These are phyloP conservation scores for Fusarium liriodendri DNA, from an alignment of 2,329 filamentous ascomycete species.

Conservation along the genomic window DNA sequence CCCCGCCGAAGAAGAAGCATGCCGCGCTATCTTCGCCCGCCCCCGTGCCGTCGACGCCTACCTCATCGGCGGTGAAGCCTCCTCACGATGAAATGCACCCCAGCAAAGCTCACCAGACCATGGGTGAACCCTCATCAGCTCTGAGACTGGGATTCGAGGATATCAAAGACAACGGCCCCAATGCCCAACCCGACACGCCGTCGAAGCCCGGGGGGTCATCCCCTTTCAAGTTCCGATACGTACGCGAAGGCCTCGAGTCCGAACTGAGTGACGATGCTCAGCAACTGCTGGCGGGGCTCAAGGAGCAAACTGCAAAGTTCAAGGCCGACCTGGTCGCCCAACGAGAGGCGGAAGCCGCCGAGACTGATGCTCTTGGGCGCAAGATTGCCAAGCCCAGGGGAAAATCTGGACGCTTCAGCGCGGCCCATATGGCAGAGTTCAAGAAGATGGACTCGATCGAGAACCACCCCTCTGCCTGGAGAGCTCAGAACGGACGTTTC, in stretches of 20 bases:
- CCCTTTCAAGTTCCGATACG: conserved; percentile 77
- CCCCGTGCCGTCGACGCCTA: conserved; percentile 66
- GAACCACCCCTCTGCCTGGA: conserved; percentile 83
- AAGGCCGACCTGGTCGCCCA: conserved; percentile 75
- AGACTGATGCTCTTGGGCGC: conserved; percentile 62
- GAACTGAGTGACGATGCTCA: conserved; percentile 71
- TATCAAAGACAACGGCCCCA: conserved; percentile 63
- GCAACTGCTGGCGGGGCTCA: conserved; percentile 73
- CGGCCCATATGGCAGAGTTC: conserved; percentile 87
- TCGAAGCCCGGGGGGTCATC: conserved; percentile 68
- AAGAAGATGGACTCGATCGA: conserved; percentile 98
- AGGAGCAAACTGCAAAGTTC: conserved; percentile 77
- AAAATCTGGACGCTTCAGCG: conserved; percentile 82
- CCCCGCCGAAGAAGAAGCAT: conserved; percentile 43
- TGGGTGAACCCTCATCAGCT: conserved; percentile 81
- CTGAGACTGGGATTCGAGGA: conserved; percentile 85
- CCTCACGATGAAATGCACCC: conserved; percentile 90
- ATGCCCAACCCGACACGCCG: conserved; percentile 68
- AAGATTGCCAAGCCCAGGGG: conserved; percentile 85
- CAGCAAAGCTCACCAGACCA: conserved; percentile 81
- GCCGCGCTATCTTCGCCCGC: conserved; percentile 50
- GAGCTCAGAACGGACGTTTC: conserved; percentile 65
- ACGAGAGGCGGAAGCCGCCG: conserved; percentile 64
- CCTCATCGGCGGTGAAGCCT: conserved; percentile 75
- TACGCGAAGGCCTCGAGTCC: conserved; percentile 61